Base-by-base conservation (phyloP, 441 rosid species). In the Aquilaria agallochum region DNA sequence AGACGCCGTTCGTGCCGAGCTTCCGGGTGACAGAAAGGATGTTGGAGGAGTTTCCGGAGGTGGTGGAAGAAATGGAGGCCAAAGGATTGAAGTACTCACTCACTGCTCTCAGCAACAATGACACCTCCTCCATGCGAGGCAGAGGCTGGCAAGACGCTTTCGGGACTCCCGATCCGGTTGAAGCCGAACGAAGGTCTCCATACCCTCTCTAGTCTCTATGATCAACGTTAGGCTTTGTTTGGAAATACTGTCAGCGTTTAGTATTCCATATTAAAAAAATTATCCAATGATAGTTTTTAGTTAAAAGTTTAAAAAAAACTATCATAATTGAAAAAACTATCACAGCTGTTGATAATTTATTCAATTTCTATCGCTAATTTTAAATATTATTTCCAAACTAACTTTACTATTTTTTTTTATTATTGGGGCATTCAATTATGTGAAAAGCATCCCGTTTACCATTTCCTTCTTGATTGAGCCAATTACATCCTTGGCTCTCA, bases 1-100 rank as follows among this genome's bases (percentile, higher is more conserved):
- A 87, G 78, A 87, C 93, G 3, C 93, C 90, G 2, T 77, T 84
- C 57, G 93, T 87, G 55, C 93, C 93, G n/a, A 83, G 88, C 78
- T 83, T 79, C 56, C 66, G 57, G 58, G 82, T 83, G 45, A 75
- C 87, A 1, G 81, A 83, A 50, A 53, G 56, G 62, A 78, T 81
- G 87, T 59, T 81, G 2, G 53, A 76, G 50, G 87, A 83, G 73
- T 83, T 81, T 67, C 85, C 87, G 0, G 65, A 78, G 54, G 78
- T 68, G 5, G 84, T 83, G 48, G 87, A 83, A 61, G 84, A 81
- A 58, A 70, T 86, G 62, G 90, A 87, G 59, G 32, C 61, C 45
- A 87, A 84, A 62, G 90, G 90, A 5, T 56, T 87, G n/a, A 74
- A 64, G 54, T 82, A 87, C 66, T 54, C 84, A 5, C 76, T 86